Conservation (phyloP, 768 basidiomycete genomes). For the Coprinopsis cinerea region DNA sequence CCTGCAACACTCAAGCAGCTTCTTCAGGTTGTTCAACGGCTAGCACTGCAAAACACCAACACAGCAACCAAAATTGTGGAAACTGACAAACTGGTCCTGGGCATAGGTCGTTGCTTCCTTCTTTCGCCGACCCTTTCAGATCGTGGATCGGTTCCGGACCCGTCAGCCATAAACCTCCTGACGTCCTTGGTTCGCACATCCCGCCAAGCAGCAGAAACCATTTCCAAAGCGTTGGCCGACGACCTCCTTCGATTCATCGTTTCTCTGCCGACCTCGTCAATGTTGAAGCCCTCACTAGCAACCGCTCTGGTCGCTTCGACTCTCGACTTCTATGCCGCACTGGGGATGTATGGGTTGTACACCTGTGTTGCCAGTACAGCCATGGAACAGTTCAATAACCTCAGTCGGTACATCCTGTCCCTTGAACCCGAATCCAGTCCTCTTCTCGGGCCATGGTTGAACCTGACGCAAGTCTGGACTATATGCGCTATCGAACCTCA, state of each 20-base stretch:
- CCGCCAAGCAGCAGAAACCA: conserved; percentile 53
- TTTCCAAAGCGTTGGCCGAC: conserved; percentile 48
- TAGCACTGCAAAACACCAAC: conserved; percentile 53
- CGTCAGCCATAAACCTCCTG: conserved; percentile 53
- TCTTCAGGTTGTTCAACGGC: conserved; percentile 50
- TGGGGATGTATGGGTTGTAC: conserved; percentile 78
- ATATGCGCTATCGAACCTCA: conserved; percentile 90
- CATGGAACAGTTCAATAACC: conserved; percentile 43
- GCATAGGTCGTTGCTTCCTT: conserved; percentile 51
- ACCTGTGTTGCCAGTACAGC: conserved; percentile 64
- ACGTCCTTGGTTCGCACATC: conserved; percentile 56
- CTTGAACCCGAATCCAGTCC: conserved; percentile 27
- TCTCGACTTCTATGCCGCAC: conserved; percentile 53
- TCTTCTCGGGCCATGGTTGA: conserved; percentile 48
- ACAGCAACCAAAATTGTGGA: conserved; percentile 46
- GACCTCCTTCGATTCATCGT: conserved; percentile 69
- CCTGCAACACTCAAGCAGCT: conserved; percentile 49
- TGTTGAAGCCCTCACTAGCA: conserved; percentile 37
- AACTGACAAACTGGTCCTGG: conserved; percentile 47
- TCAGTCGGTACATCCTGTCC: conserved; percentile 43
- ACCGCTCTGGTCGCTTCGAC: conserved; percentile 48
- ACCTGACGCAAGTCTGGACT: conserved; percentile 66
- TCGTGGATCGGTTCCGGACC: conserved; percentile 33
- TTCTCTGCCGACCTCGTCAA: conserved; percentile 40
- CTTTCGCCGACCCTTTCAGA: conserved; percentile 40